Percentiles rank a stretch among this genome's conserved stretches.
Conservation (phyloP, 306 rosid species). For the Astragalus glycyphyllos region DNA sequence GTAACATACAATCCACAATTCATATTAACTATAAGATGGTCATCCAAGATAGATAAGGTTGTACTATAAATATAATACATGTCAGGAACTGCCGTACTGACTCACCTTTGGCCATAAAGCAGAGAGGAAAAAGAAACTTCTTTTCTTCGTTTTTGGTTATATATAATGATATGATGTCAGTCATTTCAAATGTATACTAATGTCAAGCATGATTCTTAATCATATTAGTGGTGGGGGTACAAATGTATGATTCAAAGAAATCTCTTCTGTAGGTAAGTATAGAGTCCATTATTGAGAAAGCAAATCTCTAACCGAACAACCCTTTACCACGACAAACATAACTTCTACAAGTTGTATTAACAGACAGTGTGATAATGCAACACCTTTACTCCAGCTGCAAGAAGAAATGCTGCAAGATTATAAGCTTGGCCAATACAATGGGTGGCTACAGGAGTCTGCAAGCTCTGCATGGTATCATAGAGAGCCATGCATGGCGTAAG, state of each 20-base stretch:
- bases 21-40: slow-evolving; percentile 1
- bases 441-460: slow-evolving; percentile 81
- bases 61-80: slow-evolving; percentile 21
- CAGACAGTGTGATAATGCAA: slow-evolving; percentile 10
- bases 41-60: slow-evolving; percentile 17
- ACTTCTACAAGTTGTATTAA: slow-evolving; percentile 27
- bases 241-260: slow-evolving; percentile 2
- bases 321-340: background rate
- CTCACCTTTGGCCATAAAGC: slow-evolving; percentile 10
- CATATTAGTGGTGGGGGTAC: slow-evolving; percentile 24
- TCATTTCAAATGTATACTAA: slow-evolving; percentile 17
- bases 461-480: slow-evolving; percentile 92
- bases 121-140: background rate
- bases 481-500: slow-evolving; percentile 90
- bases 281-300: slow-evolving; percentile 14
- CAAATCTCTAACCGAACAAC: slow-evolving; percentile 21
- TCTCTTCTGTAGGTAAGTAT: slow-evolving; percentile 3
- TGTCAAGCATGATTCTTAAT: slow-evolving; percentile 23
- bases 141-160: slow-evolving; percentile 19
- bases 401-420: slow-evolving; percentile 81
- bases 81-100: background rate
- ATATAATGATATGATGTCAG: slow-evolving; percentile 9
- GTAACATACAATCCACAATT: background rate
- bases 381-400: slow-evolving; percentile 97
- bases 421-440: slow-evolving; percentile 87